Percentiles rank a stretch among this genome's conserved stretches.
Conservation (phyloP, 1,284 basidiomycete genomes). For the Ustanciosporium gigantosporum region DNA sequence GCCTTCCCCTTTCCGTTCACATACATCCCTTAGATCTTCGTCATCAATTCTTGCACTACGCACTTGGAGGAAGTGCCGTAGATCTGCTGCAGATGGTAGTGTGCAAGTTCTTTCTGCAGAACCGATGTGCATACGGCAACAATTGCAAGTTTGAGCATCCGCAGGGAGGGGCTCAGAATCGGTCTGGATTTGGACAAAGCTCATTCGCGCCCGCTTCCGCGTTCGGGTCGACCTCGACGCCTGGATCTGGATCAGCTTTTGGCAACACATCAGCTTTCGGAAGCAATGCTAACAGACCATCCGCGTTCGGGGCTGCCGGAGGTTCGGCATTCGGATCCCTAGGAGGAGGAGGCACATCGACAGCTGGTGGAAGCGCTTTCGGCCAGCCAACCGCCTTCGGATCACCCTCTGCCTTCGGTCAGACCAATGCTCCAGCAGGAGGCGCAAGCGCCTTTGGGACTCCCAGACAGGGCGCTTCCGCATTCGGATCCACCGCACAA, state of each 20-base stretch:
- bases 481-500: not conserved
- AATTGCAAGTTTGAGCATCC: conserved; percentile 46
- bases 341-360: conserved; percentile 1
- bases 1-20: no score
- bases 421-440: not conserved
- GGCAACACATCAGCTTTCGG: conserved; percentile 20
- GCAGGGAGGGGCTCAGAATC: conserved; percentile 10
- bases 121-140: conserved; percentile 41
- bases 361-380: conserved; percentile 16
- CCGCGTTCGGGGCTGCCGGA: conserved; percentile 5
- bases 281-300: not conserved
- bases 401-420: conserved; percentile 25
- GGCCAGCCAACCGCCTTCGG: conserved; percentile 30
- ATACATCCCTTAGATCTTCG: no score
- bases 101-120: conserved; percentile 45
- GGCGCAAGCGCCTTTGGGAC: conserved; percentile 1
- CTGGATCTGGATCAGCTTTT: not conserved
- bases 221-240: conserved; percentile 4
- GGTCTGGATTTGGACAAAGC: conserved; percentile 30
- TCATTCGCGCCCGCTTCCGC: conserved; percentile 28
- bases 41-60: no score
- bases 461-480: not conserved
- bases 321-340: not conserved
- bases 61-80: no score
- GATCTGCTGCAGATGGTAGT: no score